Evolutionary conservation across 768 basidiomycete genomes (phyloP).

Genomic region (Kwoniella newhampshirensis): DNA sequence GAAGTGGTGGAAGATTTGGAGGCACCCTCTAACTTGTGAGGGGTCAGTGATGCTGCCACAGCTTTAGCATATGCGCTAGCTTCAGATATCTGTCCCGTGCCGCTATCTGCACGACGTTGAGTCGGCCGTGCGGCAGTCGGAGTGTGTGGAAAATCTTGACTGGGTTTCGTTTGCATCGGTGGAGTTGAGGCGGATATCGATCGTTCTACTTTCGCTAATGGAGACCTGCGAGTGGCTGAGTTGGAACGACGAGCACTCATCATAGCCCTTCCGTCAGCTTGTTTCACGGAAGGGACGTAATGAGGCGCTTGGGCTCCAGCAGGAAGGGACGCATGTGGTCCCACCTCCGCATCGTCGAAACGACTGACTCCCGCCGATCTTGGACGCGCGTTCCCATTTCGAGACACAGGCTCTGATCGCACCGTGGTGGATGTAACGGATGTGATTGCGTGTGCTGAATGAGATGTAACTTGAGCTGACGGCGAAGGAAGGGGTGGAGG

Average conservation of each 20-base stretch:
- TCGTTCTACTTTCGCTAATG: conserved; percentile 5
- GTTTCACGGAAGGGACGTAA: not conserved
- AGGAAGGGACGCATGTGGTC: not conserved
- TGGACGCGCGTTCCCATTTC: not conserved
- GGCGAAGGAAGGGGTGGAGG: not conserved
- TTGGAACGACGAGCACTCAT: conserved; percentile 23
- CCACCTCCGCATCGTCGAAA: conserved; percentile 24
- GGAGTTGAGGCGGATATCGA: not conserved
- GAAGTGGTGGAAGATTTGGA: not conserved
- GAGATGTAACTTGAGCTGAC: not conserved
- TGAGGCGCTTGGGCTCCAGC: conserved; percentile 7
- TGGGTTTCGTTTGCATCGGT: not conserved
- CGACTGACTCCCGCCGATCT: conserved; percentile 7
- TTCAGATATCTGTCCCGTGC: conserved; percentile 19
- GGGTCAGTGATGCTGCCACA: conserved; percentile 8
- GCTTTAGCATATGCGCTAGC: conserved; percentile 39
- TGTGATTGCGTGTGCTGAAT: not conserved
- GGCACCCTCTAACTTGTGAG: too few species aligned
- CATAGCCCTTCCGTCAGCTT: not conserved
- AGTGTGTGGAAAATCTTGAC: not conserved
- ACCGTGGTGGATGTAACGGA: not conserved
- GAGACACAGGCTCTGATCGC: not conserved
- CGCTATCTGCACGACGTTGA: not conserved
- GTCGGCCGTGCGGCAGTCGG: not conserved
- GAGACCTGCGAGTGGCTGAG: conserved; percentile 16